Evolutionary conservation across 352 stramenopile genomes (phyloP).

Genomic region (Achlya hypogyna): DNA sequence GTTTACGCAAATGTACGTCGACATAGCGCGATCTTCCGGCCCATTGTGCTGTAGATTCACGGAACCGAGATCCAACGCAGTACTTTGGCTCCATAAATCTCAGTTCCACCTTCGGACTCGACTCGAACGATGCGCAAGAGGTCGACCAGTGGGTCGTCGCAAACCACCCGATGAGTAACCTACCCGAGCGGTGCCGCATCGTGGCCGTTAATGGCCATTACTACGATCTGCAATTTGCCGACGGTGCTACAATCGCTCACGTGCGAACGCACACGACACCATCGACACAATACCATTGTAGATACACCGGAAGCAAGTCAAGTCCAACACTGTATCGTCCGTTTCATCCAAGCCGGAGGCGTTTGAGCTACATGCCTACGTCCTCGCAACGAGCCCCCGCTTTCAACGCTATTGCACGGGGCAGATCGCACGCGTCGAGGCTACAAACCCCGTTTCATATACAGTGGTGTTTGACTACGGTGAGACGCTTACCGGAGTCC

Average conservation of each 20-base stretch:
- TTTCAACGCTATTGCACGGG: constrained; percentile 12
- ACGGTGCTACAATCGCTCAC: not conserved
- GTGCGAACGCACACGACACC: not conserved
- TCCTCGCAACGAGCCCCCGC: constrained; percentile 1
- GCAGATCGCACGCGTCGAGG: not conserved
- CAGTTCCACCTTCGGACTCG: not conserved
- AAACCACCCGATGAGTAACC: constrained; percentile 8
- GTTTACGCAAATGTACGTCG: constrained; percentile 13
- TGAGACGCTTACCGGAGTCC: not conserved
- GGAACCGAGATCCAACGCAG: not conserved
- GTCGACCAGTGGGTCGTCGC: constrained; percentile 8
- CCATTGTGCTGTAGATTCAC: not conserved
- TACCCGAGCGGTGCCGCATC: not conserved
- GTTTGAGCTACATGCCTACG: not conserved
- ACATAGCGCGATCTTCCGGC: not conserved
- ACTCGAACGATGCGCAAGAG: not conserved
- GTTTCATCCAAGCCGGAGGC: not conserved
- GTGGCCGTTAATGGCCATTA: not conserved
- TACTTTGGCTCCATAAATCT: not conserved
- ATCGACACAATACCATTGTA: not conserved
- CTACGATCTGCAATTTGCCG: constrained; percentile 11
- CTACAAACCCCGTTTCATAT: not conserved
- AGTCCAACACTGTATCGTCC: not conserved
- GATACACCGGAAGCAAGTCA: not conserved
- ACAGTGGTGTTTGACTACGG: constrained; percentile 17